Base-by-base conservation (phyloP, 2,329 filamentous ascomycete species). In the Thermochaetoides dissita region DNA sequence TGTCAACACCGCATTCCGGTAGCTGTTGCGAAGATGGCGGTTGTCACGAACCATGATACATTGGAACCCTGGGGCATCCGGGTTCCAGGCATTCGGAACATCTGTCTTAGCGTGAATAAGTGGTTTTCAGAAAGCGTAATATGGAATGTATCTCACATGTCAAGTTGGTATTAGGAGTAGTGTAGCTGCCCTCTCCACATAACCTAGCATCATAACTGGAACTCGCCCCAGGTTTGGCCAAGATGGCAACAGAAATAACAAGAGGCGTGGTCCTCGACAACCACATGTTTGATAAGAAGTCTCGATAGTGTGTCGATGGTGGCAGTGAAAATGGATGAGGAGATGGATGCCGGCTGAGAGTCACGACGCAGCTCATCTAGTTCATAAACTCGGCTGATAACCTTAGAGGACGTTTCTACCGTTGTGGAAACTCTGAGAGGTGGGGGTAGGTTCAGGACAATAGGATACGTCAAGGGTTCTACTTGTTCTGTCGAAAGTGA, bases 1-100 rank as follows among this genome's bases (percentile, higher is more conserved):
- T 24, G 17, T 24, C 5, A 24, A 24, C 17, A 24, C 17, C 17
- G 17, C 17, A 24, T 24, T 24, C 17, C 17, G 17, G 17, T 24
- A 24, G 17, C 17, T 24, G 17, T n/a, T 29, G 39, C 11, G 11
- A 24, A 36, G 37, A 11, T 30, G 34, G 35, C 30, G 46, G 12
- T 30, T 17, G 46, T 41, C 6, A 50, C 56, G 49, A 44, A 57
- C 57, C 30, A 50, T 52, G 10, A 59, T 49, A 47, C 57, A 59
- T 33, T 55, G 51, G 39, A 57, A 58, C 30, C 57, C 55, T 28
- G 44, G 34, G 6, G 37, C 45, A 35, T 56, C 49, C 7, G 55
- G 46, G 42, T 57, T 56, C 57, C 57, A 59, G 36, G 57, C 57
- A 32, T 59, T 57, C 10, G 57, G 50, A 40, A 53, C 52, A 40